phyloP scores from a whole-genome alignment of 2,329 filamentous ascomycete species.

The Helotiales sp. region DNA sequence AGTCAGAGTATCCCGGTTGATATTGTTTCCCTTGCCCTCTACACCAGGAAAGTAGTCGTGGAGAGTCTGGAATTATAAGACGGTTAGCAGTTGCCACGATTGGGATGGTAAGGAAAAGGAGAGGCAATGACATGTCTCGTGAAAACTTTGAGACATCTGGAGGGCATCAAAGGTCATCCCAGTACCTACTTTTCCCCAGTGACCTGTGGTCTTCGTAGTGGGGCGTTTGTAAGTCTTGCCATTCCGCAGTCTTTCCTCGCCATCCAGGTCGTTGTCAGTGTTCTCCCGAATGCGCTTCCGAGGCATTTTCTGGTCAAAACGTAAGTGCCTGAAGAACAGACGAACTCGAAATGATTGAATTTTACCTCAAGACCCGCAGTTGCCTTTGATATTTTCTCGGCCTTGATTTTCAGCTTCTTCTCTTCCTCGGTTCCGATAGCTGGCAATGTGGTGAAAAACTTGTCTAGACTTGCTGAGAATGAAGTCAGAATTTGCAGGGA shows the following conservation, averaged over 20 bases:
- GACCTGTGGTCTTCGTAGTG: constrained; percentile 13
- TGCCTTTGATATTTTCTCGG: constrained; percentile 16
- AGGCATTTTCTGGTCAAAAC: neutral
- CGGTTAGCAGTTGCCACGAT: no score
- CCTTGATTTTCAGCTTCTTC: constrained; percentile 10
- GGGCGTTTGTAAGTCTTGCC: constrained; percentile 15
- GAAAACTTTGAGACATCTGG: no score
- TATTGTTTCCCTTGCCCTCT: neutral
- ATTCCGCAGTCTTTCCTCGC: constrained; percentile 31
- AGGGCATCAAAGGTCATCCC: no score
- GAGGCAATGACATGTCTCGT: no score
- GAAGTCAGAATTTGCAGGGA: neutral
- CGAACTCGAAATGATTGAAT: neutral
- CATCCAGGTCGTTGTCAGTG: constrained; percentile 29
- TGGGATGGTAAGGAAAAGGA: no score
- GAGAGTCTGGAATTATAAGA: no score
- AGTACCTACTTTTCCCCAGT: constrained; percentile 26
- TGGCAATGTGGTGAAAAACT: neutral
- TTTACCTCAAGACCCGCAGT: constrained; percentile 12
- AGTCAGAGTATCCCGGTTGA: constrained; percentile 5
- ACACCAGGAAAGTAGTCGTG: constrained; percentile 28
- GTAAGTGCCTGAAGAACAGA: neutral
- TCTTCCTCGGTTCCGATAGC: constrained; percentile 17
- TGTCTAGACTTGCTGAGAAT: neutral
- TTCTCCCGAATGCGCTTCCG: constrained; percentile 22